Evolutionary conservation across 1,284 basidiomycete genomes (phyloP).

Genomic region (Takashimella koratensis): DNA sequence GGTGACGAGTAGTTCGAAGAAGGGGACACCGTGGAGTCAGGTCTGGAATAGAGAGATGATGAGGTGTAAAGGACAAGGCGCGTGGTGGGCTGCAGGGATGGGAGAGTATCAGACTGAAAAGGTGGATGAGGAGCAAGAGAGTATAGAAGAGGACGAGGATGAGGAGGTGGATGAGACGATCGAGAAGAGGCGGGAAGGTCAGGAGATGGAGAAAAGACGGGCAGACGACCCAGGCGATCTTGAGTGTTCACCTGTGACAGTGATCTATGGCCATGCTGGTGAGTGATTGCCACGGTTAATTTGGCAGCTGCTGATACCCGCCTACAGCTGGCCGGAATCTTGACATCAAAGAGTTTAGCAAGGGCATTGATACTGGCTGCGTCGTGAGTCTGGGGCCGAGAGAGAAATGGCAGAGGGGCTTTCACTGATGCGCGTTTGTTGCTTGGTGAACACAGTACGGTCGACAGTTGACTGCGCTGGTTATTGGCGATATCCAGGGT

Average conservation of each 20-base stretch:
- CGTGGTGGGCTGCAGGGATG: slow-evolving; percentile 18
- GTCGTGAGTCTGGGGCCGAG: slow-evolving; percentile 49
- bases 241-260: slow-evolving; percentile 66
- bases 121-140: slow-evolving; percentile 22
- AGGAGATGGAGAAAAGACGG: not conserved
- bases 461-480: slow-evolving; percentile 37
- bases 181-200: not conserved
- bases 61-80: slow-evolving; percentile 52
- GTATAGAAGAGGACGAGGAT: slow-evolving; percentile 22
- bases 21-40: slow-evolving; percentile 68
- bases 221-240: slow-evolving; percentile 12
- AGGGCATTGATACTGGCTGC: slow-evolving; percentile 79
- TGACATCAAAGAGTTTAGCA: slow-evolving; percentile 70
- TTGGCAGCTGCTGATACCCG: not conserved
- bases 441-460: no score
- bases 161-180: slow-evolving; percentile 10
- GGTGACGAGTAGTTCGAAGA: slow-evolving; percentile 56
- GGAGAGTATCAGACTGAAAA: slow-evolving; percentile 25
- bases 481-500: slow-evolving; percentile 34
- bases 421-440: not conserved
- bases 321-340: slow-evolving; percentile 61
- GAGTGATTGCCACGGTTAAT: slow-evolving; percentile 8
- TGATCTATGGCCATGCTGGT: slow-evolving; percentile 75
- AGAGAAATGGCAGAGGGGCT: not conserved
- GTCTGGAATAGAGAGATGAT: slow-evolving; percentile 69